phyloP scores from a whole-genome alignment of 805 yeast genomes.

The Saturnispora mendoncae region DNA sequence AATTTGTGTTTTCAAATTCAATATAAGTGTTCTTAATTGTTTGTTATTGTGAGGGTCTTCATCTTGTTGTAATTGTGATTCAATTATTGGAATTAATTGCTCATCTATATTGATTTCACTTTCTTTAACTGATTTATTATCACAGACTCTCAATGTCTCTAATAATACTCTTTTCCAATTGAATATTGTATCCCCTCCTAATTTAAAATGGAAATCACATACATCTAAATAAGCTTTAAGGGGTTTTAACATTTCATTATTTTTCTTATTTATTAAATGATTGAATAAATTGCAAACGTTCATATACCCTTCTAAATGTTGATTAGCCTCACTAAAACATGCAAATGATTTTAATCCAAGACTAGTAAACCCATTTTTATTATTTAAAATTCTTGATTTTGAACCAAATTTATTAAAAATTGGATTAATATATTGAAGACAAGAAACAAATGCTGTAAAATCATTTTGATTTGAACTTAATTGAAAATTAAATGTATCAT shows the following conservation, averaged over 20 bases:
- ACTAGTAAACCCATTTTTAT: conserved; percentile 19
- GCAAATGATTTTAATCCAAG: conserved; percentile 24
- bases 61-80: no score
- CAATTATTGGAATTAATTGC: no score
- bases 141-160: no score
- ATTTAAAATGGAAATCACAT: no score
- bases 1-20: no score
- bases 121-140: no score
- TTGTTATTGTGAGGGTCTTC: no score
- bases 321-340: conserved; percentile 21
- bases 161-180: no score
- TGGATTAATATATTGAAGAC: conserved; percentile 16
- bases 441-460: conserved; percentile 19
- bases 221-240: background rate
- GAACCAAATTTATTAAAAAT: background rate
- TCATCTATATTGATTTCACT: no score
- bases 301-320: conserved; percentile 22
- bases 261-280: conserved; percentile 16
- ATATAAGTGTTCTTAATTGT: no score
- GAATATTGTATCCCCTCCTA: no score
- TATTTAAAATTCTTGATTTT: conserved; percentile 12
- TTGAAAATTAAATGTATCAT: conserved; percentile 18
- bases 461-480: conserved; percentile 13
- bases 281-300: conserved; percentile 28
- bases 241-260: background rate